Evolutionary conservation across 331 rosid species (phyloP), one percentile per base, ranked within the genome.

Genomic region (Malus hybrid): DNA sequence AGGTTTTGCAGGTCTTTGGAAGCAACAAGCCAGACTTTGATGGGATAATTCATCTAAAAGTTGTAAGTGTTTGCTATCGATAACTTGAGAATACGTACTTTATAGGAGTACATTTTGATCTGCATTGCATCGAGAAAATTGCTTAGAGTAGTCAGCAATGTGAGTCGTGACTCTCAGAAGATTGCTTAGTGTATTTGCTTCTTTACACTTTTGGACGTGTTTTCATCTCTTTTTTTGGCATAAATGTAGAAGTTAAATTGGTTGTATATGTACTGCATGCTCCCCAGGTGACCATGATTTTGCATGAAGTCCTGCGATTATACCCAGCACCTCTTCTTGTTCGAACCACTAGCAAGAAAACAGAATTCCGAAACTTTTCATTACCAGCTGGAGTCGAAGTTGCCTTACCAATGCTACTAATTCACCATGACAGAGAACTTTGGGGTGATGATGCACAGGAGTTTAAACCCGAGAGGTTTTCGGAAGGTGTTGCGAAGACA

Each of bases 41-140:
- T 32, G 88, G 88, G 5, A 52, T 91, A 44, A 66, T 6, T 73
- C 88, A 55, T 48, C 85, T 91, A 5, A 89, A 87, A 83, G 78
- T 85, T 50, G 95, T 91, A 64, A 86, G 89, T 81, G 19, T 15
- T 46, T 46, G 14, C 52, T 39, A 39, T 3, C 13, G 46, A 39
- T 39, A 39, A 39, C 3, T 39, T 10, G 46, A 39, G 46, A 39
- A 39, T 39, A 39, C 46, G 46, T 39, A 9, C 46, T 3, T 39
- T 39, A 39, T 39, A 39, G 12, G 46, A 39, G 12, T 39, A 2
- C 46, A 39, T 39, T 39, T 39, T 2, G 3, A 39, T 39, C 46
- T 9, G 46, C 46, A 39, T 9, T 39, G 46, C 52, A 24, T 67
- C 59, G 9, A 54, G n/a, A 5, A 15, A 10, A 39, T 39, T 39